phyloP scores from a whole-genome alignment of 768 basidiomycete genomes.

The Gelatoporia subvermispora region DNA sequence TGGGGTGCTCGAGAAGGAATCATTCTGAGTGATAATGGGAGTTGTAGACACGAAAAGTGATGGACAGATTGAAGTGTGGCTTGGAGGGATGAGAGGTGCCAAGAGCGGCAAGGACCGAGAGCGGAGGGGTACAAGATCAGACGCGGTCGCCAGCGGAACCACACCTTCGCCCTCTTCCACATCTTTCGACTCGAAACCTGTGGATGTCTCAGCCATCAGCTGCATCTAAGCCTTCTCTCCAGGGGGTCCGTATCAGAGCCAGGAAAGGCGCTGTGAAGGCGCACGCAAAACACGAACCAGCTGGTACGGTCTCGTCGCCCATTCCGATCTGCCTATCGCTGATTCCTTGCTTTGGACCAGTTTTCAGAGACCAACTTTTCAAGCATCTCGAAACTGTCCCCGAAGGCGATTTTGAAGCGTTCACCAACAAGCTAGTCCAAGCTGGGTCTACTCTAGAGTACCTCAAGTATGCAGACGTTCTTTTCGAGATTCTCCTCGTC shows the following conservation, averaged over 20 bases:
- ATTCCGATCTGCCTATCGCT: conserved; percentile 1
- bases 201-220: conserved; percentile 92
- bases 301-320: conserved; percentile 36
- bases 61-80: too few relatives aligned
- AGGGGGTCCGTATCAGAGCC: conserved; percentile 90
- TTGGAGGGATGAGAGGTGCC: too few relatives aligned
- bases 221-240: conserved; percentile 82
- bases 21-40: too few relatives aligned
- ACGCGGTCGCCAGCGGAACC: neutral
- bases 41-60: too few relatives aligned
- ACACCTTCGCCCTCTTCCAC: conserved; percentile 19
- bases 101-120: too few relatives aligned
- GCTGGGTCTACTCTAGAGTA: conserved; percentile 92
- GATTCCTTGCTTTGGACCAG: conserved; percentile 32
- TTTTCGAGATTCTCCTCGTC: conserved; percentile 94
- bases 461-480: conserved; percentile 93
- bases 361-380: conserved; percentile 91
- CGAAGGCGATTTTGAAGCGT: conserved; percentile 76
- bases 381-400: conserved; percentile 85
- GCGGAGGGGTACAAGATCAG: neutral
- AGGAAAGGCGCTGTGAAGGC: conserved; percentile 92
- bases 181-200: conserved; percentile 40
- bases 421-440: conserved; percentile 79
- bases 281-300: conserved; percentile 89
- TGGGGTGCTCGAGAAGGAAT: too few relatives aligned